Evolutionary conservation across 2,329 filamentous ascomycete genomes (phyloP).

Genomic region (Colletotrichum australisinense): DNA sequence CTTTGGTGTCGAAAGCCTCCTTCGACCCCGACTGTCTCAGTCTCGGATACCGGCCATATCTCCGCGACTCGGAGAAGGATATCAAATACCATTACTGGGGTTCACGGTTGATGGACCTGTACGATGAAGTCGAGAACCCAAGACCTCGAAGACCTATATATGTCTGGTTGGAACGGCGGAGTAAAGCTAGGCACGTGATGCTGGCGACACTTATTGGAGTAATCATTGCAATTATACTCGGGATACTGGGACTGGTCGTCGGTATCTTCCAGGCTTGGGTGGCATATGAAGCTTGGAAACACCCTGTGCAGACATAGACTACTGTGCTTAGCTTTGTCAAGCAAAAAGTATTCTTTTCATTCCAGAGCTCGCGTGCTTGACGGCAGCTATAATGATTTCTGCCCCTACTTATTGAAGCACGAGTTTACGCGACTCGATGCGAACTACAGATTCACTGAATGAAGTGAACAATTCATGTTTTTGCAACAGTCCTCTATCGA

Average conservation of each 20-base stretch:
- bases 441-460: too few relatives aligned
- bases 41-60: background rate
- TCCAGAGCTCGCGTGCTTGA: too few relatives aligned
- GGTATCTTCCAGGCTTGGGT: conserved; percentile 3
- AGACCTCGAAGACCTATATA: background rate
- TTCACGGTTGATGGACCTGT: background rate
- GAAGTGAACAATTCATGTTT: too few relatives aligned
- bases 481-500: too few relatives aligned
- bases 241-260: background rate
- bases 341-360: too few relatives aligned
- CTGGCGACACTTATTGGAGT: background rate
- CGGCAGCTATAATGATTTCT: too few relatives aligned
- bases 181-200: background rate
- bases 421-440: too few relatives aligned
- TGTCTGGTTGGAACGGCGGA: background rate
- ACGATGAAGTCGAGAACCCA: background rate
- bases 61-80: background rate
- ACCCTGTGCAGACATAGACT: background rate
- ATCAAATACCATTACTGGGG: background rate
- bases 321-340: too few relatives aligned
- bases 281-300: background rate
- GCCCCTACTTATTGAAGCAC: too few relatives aligned
- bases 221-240: background rate
- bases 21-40: background rate
- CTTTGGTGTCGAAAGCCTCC: background rate